Evolutionary conservation across 805 yeast species (phyloP).

Genomic region (Metschnikowia baotianmanensis): DNA sequence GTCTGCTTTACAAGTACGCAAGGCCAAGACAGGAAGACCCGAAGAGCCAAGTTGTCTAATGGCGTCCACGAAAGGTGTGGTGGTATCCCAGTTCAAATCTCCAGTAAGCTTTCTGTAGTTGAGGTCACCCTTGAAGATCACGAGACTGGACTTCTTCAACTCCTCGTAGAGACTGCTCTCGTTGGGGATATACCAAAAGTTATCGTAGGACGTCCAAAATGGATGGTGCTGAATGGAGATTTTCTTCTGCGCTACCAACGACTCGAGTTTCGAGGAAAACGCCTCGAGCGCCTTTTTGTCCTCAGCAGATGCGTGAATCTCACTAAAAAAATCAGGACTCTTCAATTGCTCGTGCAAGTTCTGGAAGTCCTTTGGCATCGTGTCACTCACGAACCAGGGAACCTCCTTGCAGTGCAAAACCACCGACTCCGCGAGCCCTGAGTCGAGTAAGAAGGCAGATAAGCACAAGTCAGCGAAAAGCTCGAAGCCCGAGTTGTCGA

Average conservation of each 20-base stretch:
- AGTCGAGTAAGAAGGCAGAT: constrained; percentile 50
- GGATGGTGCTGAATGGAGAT: constrained; percentile 46
- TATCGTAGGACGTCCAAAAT: constrained; percentile 83
- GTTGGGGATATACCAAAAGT: constrained; percentile 72
- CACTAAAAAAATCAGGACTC: constrained; percentile 51
- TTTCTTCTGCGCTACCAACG: constrained; percentile 22
- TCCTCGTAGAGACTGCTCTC: constrained; percentile 62
- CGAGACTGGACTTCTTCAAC: constrained; percentile 61
- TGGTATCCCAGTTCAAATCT: constrained; percentile 83
- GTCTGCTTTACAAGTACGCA: constrained; percentile 96
- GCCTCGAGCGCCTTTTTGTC: constrained; percentile 23
- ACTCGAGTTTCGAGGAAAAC: constrained; percentile 23
- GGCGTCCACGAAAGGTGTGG: constrained; percentile 71
- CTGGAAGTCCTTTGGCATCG: constrained; percentile 77
- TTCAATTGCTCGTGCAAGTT: constrained; percentile 55
- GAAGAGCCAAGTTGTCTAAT: constrained; percentile 64
- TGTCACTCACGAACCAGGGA: constrained; percentile 98
- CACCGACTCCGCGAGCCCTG: constrained; percentile 60
- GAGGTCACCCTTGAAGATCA: constrained; percentile 91
- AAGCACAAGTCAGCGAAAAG: constrained; percentile 76
- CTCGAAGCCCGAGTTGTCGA: constrained; percentile 96
- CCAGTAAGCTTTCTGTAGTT: constrained; percentile 93
- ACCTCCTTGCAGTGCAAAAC: constrained; percentile 84
- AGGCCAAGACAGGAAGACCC: constrained; percentile 61
- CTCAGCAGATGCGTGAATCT: constrained; percentile 22